Conservation (phyloP, 345 rosid genomes). For the Nephelium lappaceum region DNA sequence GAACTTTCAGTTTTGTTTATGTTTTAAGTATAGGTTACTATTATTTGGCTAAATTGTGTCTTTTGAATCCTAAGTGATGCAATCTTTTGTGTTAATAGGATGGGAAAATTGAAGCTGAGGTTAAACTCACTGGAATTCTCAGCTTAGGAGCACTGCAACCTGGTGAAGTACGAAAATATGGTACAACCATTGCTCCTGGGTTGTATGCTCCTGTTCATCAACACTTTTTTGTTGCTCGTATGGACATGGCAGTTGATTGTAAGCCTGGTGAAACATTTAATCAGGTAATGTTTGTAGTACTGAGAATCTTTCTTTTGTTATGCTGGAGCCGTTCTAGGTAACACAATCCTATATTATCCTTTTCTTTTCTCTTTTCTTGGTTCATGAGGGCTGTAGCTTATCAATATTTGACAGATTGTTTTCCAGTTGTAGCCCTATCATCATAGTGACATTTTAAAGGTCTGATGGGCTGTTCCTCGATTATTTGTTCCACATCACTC, state of each 20-base stretch:
- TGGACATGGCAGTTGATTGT: conserved; percentile 85
- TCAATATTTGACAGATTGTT: neutral
- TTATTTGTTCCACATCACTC: neutral
- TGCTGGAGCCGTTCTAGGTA: neutral
- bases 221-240: conserved; percentile 77
- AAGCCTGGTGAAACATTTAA: conserved; percentile 70
- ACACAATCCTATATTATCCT: neutral
- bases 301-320: neutral
- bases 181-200: conserved; percentile 80
- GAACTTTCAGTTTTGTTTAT: neutral
- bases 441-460: neutral
- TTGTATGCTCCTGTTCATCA: conserved; percentile 82
- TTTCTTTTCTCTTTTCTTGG: neutral
- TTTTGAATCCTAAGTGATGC: conserved; percentile 11
- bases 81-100: conserved; percentile 39
- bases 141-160: conserved; percentile 77
- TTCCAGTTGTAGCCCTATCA: neutral
- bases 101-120: conserved; percentile 80
- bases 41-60: neutral
- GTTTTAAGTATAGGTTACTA: neutral
- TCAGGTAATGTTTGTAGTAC: conserved; percentile 39
- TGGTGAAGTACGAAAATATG: conserved; percentile 71
- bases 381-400: conserved; percentile 3
- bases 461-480: neutral
- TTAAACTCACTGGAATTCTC: conserved; percentile 75